phyloP scores from a whole-genome alignment of 768 basidiomycete species.

The Mycena galericulata region DNA sequence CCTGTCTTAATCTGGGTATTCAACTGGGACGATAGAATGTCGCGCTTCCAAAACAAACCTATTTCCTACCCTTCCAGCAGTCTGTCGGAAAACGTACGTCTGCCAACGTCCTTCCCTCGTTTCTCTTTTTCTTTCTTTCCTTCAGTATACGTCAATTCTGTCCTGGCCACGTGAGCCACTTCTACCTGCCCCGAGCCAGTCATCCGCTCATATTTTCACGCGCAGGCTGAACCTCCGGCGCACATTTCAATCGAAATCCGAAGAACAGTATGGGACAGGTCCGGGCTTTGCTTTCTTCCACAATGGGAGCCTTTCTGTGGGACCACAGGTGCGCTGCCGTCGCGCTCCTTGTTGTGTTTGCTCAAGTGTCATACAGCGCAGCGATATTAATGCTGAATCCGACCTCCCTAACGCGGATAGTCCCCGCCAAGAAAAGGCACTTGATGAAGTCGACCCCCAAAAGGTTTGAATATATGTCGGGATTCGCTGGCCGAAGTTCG shows the following conservation, averaged over 20 bases:
- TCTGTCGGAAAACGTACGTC: slow-evolving; percentile 29
- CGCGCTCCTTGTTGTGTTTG: background rate
- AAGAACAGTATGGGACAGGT: slow-evolving; percentile 5
- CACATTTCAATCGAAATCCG: background rate
- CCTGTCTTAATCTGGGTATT: background rate
- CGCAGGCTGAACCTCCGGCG: slow-evolving; percentile 17
- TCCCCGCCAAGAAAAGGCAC: background rate
- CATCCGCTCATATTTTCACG: background rate
- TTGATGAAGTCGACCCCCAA: background rate
- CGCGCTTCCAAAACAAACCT: slow-evolving; percentile 22
- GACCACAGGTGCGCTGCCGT: background rate
- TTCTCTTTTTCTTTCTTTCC: background rate
- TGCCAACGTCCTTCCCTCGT: background rate
- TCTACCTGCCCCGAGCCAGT: background rate
- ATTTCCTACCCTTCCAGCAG: slow-evolving; percentile 28
- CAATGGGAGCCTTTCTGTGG: background rate
- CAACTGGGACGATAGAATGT: slow-evolving; percentile 20
- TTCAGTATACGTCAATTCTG: slow-evolving; percentile 24
- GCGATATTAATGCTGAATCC: background rate
- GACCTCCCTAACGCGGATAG: background rate
- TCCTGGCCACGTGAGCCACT: slow-evolving; percentile 26
- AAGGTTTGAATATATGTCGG: too few relatives aligned
- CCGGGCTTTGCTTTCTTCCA: slow-evolving; percentile 1
- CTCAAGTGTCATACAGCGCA: background rate
- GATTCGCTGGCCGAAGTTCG: too few relatives aligned